These are phyloP conservation scores for Boletus barrowsii DNA, from an alignment of 768 basidiomycete species.

Conservation along the genomic window DNA sequence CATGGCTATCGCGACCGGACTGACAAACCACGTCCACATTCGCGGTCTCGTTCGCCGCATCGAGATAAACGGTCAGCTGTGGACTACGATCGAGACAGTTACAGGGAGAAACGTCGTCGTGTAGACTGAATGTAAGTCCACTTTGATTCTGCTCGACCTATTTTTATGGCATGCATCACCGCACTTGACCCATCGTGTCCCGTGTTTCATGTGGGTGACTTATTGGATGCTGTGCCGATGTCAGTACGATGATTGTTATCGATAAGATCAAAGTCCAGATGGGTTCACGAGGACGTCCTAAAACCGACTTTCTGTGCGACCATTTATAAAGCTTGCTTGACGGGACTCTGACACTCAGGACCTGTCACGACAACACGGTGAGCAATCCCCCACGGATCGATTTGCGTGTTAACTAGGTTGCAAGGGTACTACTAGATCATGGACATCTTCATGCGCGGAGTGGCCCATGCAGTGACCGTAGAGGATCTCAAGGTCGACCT, in stretches of 20 bases:
- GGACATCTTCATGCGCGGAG: slow-evolving; percentile 36
- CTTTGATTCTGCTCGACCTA: background rate
- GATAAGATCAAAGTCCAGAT: slow-evolving; percentile 4
- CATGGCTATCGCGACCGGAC: slow-evolving; percentile 15
- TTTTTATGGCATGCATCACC: slow-evolving; percentile 8
- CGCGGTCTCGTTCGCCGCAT: slow-evolving; percentile 35
- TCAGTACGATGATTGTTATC: slow-evolving; percentile 15
- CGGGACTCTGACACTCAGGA: background rate
- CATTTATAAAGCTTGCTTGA: slow-evolving; percentile 18
- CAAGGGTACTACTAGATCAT: slow-evolving; percentile 18
- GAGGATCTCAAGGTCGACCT: slow-evolving; percentile 34
- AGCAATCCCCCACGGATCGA: slow-evolving; percentile 5
- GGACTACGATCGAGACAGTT: slow-evolving; percentile 35
- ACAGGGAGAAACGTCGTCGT: slow-evolving; percentile 54
- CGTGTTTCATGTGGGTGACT: background rate
- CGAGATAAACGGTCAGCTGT: slow-evolving; percentile 21
- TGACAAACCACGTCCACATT: slow-evolving; percentile 22
- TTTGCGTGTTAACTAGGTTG: background rate
- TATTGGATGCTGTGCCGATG: slow-evolving; percentile 2
- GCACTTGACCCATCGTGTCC: slow-evolving; percentile 5
- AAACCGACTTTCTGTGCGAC: background rate
- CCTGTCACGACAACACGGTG: slow-evolving; percentile 18
- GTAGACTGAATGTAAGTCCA: slow-evolving; percentile 42
- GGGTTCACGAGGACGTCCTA: background rate
- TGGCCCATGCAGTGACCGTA: slow-evolving; percentile 25